phyloP scores from a whole-genome alignment of 441 rosid species.

The Flueggea neowawraea region DNA sequence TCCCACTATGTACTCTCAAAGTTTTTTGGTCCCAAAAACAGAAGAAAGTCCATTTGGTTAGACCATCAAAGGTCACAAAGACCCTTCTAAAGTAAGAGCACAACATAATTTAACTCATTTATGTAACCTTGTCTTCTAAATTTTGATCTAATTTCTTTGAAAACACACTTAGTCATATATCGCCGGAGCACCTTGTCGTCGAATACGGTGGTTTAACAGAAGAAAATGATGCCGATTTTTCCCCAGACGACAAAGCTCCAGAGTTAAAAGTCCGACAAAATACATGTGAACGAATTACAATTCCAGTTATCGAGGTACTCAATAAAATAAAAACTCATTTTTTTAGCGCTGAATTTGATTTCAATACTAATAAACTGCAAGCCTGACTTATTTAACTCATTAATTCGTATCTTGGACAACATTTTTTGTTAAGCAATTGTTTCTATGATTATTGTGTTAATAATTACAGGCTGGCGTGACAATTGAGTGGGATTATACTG shows the following conservation, averaged over 20 bases:
- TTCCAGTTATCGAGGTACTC: slow-evolving; percentile 40
- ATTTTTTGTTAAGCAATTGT: too few species aligned
- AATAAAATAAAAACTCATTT: not conserved
- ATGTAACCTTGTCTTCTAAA: not conserved
- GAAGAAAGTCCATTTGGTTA: slow-evolving; percentile 30
- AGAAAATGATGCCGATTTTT: slow-evolving; percentile 46
- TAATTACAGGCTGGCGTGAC: slow-evolving; percentile 37
- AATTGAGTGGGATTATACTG: slow-evolving; percentile 45
- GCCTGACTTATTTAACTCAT: too few species aligned
- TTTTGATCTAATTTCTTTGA: not conserved
- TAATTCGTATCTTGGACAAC: too few species aligned
- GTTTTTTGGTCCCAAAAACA: slow-evolving; percentile 20
- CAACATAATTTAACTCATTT: not conserved
- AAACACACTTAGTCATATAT: slow-evolving; percentile 33
- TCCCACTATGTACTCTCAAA: slow-evolving; percentile 29
- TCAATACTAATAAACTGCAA: too few species aligned
- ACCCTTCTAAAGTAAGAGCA: slow-evolving; percentile 50
- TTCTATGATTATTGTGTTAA: too few species aligned
- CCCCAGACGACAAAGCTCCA: slow-evolving; percentile 21
- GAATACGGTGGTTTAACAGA: slow-evolving; percentile 56
- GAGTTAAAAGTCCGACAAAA: slow-evolving; percentile 28
- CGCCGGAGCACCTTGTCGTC: slow-evolving; percentile 44
- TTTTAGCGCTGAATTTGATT: too few species aligned
- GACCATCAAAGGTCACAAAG: slow-evolving; percentile 39
- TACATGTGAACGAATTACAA: slow-evolving; percentile 23